Conservation (phyloP, 1,284 basidiomycete genomes). For the Sphagnurus paluster region DNA sequence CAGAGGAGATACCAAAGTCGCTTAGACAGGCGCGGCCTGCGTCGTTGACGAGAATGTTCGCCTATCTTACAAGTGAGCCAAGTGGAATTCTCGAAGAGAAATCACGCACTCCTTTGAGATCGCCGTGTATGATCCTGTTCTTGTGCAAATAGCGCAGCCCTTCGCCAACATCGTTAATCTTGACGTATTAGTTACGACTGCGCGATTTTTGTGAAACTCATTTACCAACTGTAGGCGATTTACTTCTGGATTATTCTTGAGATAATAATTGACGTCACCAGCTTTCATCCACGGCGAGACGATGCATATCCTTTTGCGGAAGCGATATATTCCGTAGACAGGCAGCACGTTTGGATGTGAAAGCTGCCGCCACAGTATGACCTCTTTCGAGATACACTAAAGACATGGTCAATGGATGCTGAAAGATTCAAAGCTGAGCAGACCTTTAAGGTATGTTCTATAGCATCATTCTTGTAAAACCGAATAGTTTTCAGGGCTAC, state of each 20-base stretch:
- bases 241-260: conserved; percentile 11
- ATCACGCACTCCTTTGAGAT: conserved; percentile 10
- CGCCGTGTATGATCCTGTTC: conserved; percentile 12
- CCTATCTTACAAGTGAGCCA: conserved; percentile 6
- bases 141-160: conserved; percentile 18
- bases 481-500: conserved; percentile 19
- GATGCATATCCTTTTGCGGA: conserved; percentile 10
- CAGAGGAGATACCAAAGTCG: conserved; percentile 21
- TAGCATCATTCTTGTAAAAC: conserved; percentile 15
- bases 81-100: too few relatives aligned
- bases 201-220: not conserved
- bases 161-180: conserved; percentile 18
- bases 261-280: conserved; percentile 17
- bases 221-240: conserved; percentile 19
- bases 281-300: conserved; percentile 26
- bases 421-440: not conserved
- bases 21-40: conserved; percentile 18
- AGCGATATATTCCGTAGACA: conserved; percentile 22
- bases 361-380: conserved; percentile 25
- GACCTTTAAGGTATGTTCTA: conserved; percentile 14
- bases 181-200: not conserved
- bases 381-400: conserved; percentile 20
- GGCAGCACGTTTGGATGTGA: conserved; percentile 24
- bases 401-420: not conserved
- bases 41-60: conserved; percentile 21